Evolutionary conservation across 2,329 filamentous ascomycete genomes (phyloP), one percentile per base, ranked within the genome.

Genomic region (Calonectria montana): DNA sequence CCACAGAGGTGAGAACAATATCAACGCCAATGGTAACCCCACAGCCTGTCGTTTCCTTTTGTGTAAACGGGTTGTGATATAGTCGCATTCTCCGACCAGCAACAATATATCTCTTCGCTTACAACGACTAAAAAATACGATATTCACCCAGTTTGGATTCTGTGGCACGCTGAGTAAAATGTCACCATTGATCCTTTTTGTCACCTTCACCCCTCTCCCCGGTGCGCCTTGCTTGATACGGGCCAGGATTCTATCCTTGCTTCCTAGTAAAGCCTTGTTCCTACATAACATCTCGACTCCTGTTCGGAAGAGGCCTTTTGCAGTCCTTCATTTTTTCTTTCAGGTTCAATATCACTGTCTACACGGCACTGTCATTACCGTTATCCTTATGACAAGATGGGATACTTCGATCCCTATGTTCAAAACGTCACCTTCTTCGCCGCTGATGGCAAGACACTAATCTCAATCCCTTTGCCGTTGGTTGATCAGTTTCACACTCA

Each of bases 401-500:
- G 45, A 29, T 47, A 57, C 73, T 85, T 85, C 73, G 77, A 86
- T 67, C 83, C 82, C 9, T 80, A 77, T 53, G 73, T 70, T 25
- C 85, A 87, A 69, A 79, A 79, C 70, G 76, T 85, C 67, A 80
- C 78, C 63, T 80, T 87, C 71, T 71, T 83, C 59, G 76, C 64
- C 31, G 45, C 78, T 15, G 82, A 85, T 74, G 81, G 81, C 57
- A 59, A 73, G 61, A 83, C 78, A 0, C 67, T 75, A 15, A 76
- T 84, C 68, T 64, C 75, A 6, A 70, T 86, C 55, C 79, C 84
- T 18, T 72, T 85, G n/a, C 15, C 72, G 8, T 10, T 53, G 16
- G 73, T 88, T 57, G 81, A 86, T 73, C 45, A 59, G 27, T 76
- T 81, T 63, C 82, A 81, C 72, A 73, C 77, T 27, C 79, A 80